Evolutionary conservation across 352 stramenopile species (phyloP).

Genomic region (Globisporangium paddicum): DNA sequence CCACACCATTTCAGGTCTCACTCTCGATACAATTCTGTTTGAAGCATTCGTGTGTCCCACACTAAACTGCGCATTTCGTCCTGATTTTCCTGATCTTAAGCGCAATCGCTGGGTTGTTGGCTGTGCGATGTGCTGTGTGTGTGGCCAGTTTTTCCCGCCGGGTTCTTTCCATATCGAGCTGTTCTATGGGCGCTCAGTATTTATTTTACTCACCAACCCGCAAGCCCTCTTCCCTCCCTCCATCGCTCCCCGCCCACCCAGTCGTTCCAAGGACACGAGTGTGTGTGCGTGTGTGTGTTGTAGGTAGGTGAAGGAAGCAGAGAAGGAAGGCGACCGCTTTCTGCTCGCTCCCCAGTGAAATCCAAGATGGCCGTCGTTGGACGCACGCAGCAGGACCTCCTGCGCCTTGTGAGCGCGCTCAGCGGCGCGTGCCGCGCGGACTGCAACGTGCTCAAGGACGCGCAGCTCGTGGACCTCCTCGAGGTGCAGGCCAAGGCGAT

Average conservation of each 20-base stretch:
- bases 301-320: not conserved
- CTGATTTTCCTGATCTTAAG: constrained; percentile 7
- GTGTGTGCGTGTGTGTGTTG: not conserved
- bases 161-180: constrained; percentile 13
- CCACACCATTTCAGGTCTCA: not conserved
- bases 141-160: constrained; percentile 7
- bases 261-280: not conserved
- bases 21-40: not conserved
- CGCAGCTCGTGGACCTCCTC: constrained; percentile 54
- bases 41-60: not conserved
- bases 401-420: constrained; percentile 48
- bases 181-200: constrained; percentile 32
- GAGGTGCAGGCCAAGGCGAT: constrained; percentile 56
- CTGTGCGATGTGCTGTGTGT: constrained; percentile 3
- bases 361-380: constrained; percentile 1
- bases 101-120: not conserved
- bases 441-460: constrained; percentile 63
- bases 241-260: not conserved
- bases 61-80: not conserved
- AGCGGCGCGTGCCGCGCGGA: constrained; percentile 55
- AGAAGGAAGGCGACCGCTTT: constrained; percentile 6
- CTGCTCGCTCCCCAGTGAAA: not conserved
- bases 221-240: constrained; percentile 6
- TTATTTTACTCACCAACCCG: constrained; percentile 31
- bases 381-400: constrained; percentile 26